Evolutionary conservation across 305 asterid species (phyloP), one percentile per base, ranked within the genome.

Genomic region (Solanum hybrid): DNA sequence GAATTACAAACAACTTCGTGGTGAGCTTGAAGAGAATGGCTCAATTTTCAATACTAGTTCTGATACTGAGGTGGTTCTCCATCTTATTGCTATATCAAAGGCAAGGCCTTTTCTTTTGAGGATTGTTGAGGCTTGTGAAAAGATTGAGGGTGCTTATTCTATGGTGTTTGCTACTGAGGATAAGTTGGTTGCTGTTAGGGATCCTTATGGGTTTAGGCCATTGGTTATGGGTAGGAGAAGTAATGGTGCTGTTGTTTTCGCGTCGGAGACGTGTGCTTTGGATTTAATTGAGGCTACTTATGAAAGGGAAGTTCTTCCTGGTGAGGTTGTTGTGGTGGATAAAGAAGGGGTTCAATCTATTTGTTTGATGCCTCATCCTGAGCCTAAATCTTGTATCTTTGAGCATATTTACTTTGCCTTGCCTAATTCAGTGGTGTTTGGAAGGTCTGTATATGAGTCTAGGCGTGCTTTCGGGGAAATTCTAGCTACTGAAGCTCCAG

Each of bases 221-320:
- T 90, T 97, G 93, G 99, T 97, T 4, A 97, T 97, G 98, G 99
- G 99, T 17, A 89, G 98, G 80, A 94, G 97, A 76, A 95, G 96
- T 89, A 97, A 95, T 87, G 99, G 98, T 9, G 94, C 99, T 1
- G 93, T 96, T 0, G 98, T 97, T 39, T 97, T 97, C 6, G 99
- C 99, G 10, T 97, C 99, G 0, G 99, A 97, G 89, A 97, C 99
- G 0, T 97, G 99, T 88, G 98, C 99, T 31, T 89, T 97, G 90
- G 99, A 97, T 91, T 83, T 97, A 75, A 96, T 97, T 68, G 99
- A 97, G 82, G 98, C 99, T 3, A 92, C 93, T 0, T 97, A 96
- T 37, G 99, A 96, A 36, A 91, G 99, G 57, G 99, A 96, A 90
- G 98, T 96, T 38, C 87, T 88, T 73, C 98, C 99, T 5, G 99